phyloP scores from a whole-genome alignment of 1,284 basidiomycete genomes.

The Boletus mariae region DNA sequence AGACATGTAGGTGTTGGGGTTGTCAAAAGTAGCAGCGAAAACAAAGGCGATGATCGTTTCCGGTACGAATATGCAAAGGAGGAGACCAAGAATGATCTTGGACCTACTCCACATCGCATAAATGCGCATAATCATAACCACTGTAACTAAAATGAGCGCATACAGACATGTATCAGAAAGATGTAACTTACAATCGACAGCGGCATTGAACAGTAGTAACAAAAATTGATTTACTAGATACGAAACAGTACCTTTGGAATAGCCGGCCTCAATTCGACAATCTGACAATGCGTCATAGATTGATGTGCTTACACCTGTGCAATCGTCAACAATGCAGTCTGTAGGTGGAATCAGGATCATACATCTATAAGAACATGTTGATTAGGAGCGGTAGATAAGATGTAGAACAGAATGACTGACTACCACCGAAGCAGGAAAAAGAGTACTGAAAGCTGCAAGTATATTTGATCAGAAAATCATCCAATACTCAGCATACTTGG shows the following conservation, averaged over 20 bases:
- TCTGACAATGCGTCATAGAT: too few relatives aligned
- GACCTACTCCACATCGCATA: conserved; percentile 16
- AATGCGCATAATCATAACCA: conserved; percentile 19
- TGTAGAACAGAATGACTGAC: not conserved
- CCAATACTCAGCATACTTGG: not conserved
- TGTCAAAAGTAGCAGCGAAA: not conserved
- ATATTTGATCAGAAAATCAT: not conserved
- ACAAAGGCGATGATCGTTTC: not conserved
- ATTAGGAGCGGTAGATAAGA: not conserved
- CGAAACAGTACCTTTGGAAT: conserved; percentile 3
- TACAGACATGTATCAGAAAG: not conserved
- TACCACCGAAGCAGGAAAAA: not conserved
- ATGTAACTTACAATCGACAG: conserved; percentile 9
- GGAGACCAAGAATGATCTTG: conserved; percentile 3
- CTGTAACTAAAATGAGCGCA: not conserved
- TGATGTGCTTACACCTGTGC: not conserved
- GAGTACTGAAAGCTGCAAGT: not conserved
- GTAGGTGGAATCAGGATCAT: not conserved
- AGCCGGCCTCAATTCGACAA: not conserved
- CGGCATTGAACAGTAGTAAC: conserved; percentile 1
- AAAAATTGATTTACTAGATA: not conserved
- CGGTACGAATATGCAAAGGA: not conserved
- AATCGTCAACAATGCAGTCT: not conserved
- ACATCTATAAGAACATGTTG: not conserved
- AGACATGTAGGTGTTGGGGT: not conserved